phyloP scores from a whole-genome alignment of 2,329 filamentous ascomycete species.

The Dryadomyces quercus-mongolicae region DNA sequence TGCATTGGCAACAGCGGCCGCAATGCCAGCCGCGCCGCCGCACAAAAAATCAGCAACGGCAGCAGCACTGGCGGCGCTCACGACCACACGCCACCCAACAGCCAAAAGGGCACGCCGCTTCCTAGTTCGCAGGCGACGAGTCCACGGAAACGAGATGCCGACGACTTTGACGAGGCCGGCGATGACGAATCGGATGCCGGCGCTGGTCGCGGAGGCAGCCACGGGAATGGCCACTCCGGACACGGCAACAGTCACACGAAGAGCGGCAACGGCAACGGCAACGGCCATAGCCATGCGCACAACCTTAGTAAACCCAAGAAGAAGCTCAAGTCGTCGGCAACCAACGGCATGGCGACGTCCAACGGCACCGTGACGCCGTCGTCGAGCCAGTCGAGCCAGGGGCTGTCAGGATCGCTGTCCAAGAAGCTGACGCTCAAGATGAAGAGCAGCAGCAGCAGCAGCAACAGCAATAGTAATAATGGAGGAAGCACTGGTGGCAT shows the following conservation, averaged over 20 bases:
- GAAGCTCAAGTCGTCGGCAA: constrained; percentile 36
- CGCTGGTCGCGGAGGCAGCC: constrained; percentile 20
- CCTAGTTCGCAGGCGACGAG: constrained; percentile 41
- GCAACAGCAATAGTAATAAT: neutral
- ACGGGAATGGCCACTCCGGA: constrained; percentile 17
- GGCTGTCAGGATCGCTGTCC: constrained; percentile 6
- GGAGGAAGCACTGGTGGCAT: constrained; percentile 4
- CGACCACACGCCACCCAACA: constrained; percentile 48
- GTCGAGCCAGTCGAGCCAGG: constrained; percentile 11
- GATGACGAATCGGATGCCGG: constrained; percentile 37
- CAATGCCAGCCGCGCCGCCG: constrained; percentile 48
- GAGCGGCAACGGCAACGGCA: neutral
- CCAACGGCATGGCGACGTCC: constrained; percentile 1
- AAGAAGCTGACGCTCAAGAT: constrained; percentile 26
- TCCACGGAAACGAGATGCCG: constrained; percentile 44
- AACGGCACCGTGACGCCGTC: constrained; percentile 4
- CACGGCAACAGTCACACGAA: neutral
- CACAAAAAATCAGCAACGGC: constrained; percentile 51
- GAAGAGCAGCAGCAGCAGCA: constrained; percentile 31
- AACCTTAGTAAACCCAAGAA: constrained; percentile 34
- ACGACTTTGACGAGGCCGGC: constrained; percentile 38
- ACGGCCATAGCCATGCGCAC: constrained; percentile 11
- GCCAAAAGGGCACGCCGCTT: constrained; percentile 49
- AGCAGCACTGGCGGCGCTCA: constrained; percentile 26
- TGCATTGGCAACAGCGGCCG: constrained; percentile 55